Base-by-base conservation (phyloP, 2,329 filamentous ascomycete species). In the Pyrenophora teres region DNA sequence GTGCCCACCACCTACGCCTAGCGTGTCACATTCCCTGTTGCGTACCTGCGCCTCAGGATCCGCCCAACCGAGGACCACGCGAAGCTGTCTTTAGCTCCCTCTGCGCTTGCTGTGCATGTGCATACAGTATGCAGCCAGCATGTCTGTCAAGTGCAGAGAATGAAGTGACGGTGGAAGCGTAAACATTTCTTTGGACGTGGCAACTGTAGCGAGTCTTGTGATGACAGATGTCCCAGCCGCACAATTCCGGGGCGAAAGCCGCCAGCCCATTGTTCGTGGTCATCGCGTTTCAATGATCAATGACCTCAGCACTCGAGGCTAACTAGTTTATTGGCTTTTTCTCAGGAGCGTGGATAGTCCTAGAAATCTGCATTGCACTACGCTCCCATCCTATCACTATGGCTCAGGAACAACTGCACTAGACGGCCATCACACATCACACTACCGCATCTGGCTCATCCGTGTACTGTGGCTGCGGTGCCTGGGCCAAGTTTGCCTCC, bases 381-480 rank as follows among this genome's bases (percentile, higher is more conserved):
- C 31, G 6, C 33, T 46, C 23, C 18, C 13, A 32, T 27, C 16
- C 37, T 40, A 31, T 30, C 9, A 30, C 27, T 10, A 9, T 40
- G 38, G 23, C 15, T 40, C 30, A 18, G 21, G 30, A 19, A 16
- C 30, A 16, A 27, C 10, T 15, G 27, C n/a, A 38, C 4, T 38
- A 37, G 4, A 16, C 9, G 18, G 13, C 35, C 6, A 45, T 59
- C 50, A 70, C 12, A 67, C 61, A 16, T 60, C 50, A 70, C 12
- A 67, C 61, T 15, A 33, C 48, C 10, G 58, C 60, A 27, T 57
- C 62, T 25, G 65, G 60, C n/a, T 73, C 62, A 40, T 73, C 71
- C 4, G 52, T 64, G 45, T 74, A 74, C 31, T 57, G 53, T 16
- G 60, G 59, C 30, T 57, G 53, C 15, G 60, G 59, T n/a, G 52